These are phyloP conservation scores for Phytophthora syringae DNA, from an alignment of 352 stramenopile species.

Conservation along the genomic window DNA sequence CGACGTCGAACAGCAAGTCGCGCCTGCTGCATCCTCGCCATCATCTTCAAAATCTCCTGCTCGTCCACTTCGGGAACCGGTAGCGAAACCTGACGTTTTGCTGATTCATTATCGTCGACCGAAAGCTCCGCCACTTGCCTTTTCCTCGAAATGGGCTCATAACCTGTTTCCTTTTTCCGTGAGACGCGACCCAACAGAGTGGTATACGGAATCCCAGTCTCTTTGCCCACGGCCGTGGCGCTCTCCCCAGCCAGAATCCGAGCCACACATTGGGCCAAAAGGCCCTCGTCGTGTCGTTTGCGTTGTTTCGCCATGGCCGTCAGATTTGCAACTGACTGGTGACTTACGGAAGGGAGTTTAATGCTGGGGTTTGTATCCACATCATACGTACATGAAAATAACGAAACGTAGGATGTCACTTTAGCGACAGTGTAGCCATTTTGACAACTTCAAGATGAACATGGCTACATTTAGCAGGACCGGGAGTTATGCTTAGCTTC, in stretches of 20 bases:
- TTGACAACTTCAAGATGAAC: slow-evolving; percentile 2
- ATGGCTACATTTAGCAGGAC: slow-evolving; percentile 20
- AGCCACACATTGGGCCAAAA: slow-evolving; percentile 25
- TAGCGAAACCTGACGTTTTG: neutral
- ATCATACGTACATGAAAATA: neutral
- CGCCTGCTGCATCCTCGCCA: slow-evolving; percentile 23
- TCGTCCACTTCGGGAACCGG: slow-evolving; percentile 13
- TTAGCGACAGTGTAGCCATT: neutral
- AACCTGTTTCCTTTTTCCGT: slow-evolving; percentile 27
- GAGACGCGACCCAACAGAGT: slow-evolving; percentile 23
- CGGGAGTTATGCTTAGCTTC: slow-evolving; percentile 21
- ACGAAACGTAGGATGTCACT: slow-evolving; percentile 11
- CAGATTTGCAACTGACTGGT: neutral
- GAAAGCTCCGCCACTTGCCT: neutral
- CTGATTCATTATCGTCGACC: neutral
- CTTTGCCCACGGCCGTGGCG: slow-evolving; percentile 13
- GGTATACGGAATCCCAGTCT: slow-evolving; percentile 23
- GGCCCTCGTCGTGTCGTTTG: slow-evolving; percentile 22
- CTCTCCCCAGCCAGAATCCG: slow-evolving; percentile 21
- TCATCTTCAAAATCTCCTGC: slow-evolving; percentile 5
- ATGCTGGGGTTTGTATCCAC: slow-evolving; percentile 1
- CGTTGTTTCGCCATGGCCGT: slow-evolving; percentile 8
- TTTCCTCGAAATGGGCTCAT: slow-evolving; percentile 16
- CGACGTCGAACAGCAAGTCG: slow-evolving; percentile 19
- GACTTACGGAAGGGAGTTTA: neutral